Base-by-base conservation (phyloP, 805 yeast species). In the Zygosaccharomyces bailii region DNA sequence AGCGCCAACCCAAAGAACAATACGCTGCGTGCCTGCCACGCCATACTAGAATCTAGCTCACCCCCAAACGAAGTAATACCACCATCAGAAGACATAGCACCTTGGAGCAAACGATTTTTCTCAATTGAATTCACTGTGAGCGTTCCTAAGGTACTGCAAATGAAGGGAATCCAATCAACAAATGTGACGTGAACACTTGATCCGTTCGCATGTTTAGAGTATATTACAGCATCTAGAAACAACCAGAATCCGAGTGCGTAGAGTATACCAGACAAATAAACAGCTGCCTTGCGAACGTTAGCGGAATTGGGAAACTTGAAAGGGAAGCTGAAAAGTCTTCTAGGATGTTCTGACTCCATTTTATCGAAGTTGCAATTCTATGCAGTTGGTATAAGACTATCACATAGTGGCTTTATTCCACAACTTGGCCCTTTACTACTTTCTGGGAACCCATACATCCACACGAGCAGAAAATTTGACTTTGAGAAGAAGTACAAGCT, bases 121-220 rank as follows among this genome's bases (percentile, higher is more conserved):
- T 72, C 80, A 56, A 67, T 69, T 0, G 74, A 68, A 48, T 68
- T 72, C n/a, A 74, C 71, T 35, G 89, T 82, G 34, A 90, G 69
- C 87, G 90, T 90, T 1, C 99, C 99, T 27, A 89, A 64, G 0
- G 95, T 79, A 5, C 95, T 82, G 54, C 96, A 85, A 21, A 91
- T 75, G 52, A 86, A 80, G 3, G 99, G 99, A 41, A 93, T 79
- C 99, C 99, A 91, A 68, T 91, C 99, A 32, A 87, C 83, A 60
- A 91, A 86, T 4, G 91, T 81, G 21, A 93, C 87, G 62, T 91
- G 97, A 5, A 89, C 87, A 34, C 73, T 72, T 0, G 96, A 84
- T 0, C 89, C 96, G 70, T 91, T 91, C 38, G 82, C 83, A 13
- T 88, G 84, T 52, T 80, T 82, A 34, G 95, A 84, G 66, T 79